Percentiles rank a stretch among this genome's conserved stretches.
Conservation (phyloP, 108 stramenopile species). For the Discostella stelligeroides region DNA sequence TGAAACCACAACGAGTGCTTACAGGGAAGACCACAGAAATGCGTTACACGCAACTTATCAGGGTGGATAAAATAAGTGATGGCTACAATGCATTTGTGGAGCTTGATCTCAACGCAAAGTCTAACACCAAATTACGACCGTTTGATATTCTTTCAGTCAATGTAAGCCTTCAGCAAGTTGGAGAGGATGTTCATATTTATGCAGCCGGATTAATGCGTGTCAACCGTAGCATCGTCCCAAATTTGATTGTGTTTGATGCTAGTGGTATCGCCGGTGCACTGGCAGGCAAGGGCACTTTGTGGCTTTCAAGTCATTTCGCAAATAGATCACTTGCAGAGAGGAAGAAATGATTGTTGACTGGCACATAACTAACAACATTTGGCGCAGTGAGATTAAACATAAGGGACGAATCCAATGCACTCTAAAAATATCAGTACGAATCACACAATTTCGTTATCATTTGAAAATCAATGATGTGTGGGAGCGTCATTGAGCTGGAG, state of each 20-base stretch:
- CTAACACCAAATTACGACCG: slow-evolving; percentile 47
- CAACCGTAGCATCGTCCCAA: slow-evolving; percentile 57
- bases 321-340: too few species aligned
- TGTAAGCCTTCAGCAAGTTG: slow-evolving; percentile 52
- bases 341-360: too few species aligned
- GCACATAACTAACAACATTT: too few species aligned
- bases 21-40: slow-evolving; percentile 54
- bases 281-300: slow-evolving; percentile 62
- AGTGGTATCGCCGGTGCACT: slow-evolving; percentile 56
- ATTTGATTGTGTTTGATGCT: slow-evolving; percentile 57
- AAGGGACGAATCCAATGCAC: too few species aligned
- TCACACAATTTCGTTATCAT: too few species aligned
- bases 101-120: slow-evolving; percentile 27
- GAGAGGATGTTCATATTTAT: slow-evolving; percentile 55
- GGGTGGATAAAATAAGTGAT: slow-evolving; percentile 56
- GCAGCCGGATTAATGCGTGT: slow-evolving; percentile 58
- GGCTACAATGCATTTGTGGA: slow-evolving; percentile 50
- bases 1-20: slow-evolving; percentile 57
- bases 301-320: slow-evolving; percentile 36
- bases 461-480: too few species aligned
- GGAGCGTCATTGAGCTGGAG: too few species aligned
- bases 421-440: too few species aligned
- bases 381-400: too few species aligned
- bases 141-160: slow-evolving; percentile 56
- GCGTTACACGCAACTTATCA: slow-evolving; percentile 53